Evolutionary conservation across 2,329 filamentous ascomycete genomes (phyloP).

Genomic region (Grosmannia clavigera): DNA sequence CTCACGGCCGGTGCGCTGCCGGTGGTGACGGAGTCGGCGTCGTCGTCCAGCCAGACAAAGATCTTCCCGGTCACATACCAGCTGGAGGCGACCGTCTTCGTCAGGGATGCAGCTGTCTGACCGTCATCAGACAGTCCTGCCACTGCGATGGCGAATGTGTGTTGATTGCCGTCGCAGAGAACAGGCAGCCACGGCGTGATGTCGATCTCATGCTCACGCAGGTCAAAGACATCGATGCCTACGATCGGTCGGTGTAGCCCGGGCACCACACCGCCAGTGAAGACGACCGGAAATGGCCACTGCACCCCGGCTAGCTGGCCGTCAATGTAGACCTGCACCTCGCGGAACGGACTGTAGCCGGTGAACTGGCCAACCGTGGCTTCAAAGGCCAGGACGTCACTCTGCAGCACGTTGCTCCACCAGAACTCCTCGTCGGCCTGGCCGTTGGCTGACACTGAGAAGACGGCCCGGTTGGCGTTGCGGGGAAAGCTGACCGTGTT

Average conservation of each 20-base stretch:
- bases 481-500: slow-evolving; percentile 49
- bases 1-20: slow-evolving; percentile 15
- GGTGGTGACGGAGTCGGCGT: slow-evolving; percentile 36
- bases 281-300: slow-evolving; percentile 75
- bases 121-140: slow-evolving; percentile 49
- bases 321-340: slow-evolving; percentile 67
- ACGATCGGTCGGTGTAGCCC: slow-evolving; percentile 68
- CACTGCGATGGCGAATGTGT: slow-evolving; percentile 57
- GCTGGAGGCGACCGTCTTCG: slow-evolving; percentile 45
- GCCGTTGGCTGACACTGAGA: slow-evolving; percentile 66
- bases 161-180: slow-evolving; percentile 50
- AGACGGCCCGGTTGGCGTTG: slow-evolving; percentile 56
- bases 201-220: slow-evolving; percentile 71
- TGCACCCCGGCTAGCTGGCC: slow-evolving; percentile 58
- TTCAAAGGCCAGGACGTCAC: slow-evolving; percentile 46
- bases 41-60: slow-evolving; percentile 59
- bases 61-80: slow-evolving; percentile 73
- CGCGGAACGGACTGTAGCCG: slow-evolving; percentile 62
- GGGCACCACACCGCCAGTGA: slow-evolving; percentile 69
- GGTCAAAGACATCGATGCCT: slow-evolving; percentile 66
- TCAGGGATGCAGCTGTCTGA: slow-evolving; percentile 31
- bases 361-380: slow-evolving; percentile 42
- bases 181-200: slow-evolving; percentile 63
- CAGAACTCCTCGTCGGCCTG: slow-evolving; percentile 73
- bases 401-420: slow-evolving; percentile 65